Conservation (phyloP, 2,329 filamentous ascomycete genomes). For the Nothophoma quercina region DNA sequence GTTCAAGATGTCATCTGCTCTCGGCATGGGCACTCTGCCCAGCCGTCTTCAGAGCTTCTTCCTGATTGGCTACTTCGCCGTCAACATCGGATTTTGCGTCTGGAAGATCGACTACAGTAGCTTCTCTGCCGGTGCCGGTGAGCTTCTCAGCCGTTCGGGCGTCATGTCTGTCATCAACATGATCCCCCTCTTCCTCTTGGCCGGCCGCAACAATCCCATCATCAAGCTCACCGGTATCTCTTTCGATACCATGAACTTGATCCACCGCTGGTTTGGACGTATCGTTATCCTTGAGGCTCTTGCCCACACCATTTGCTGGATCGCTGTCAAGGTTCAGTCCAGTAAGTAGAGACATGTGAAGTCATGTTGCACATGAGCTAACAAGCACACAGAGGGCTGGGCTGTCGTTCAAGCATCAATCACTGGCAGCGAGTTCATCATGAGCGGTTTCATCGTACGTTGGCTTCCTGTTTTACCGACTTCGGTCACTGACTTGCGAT, state of each 20-base stretch:
- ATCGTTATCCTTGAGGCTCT: constrained; percentile 76
- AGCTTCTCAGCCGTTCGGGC: constrained; percentile 71
- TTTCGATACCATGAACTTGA: constrained; percentile 83
- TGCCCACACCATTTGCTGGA: constrained; percentile 69
- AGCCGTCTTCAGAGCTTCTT: constrained; percentile 58
- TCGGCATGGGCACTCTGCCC: constrained; percentile 59
- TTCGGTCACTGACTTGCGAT: not conserved
- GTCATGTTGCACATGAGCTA: constrained; percentile 4
- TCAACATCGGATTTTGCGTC: constrained; percentile 56
- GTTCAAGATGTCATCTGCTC: constrained; percentile 58
- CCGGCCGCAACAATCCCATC: constrained; percentile 79
- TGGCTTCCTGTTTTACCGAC: constrained; percentile 44
- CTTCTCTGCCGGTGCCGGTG: constrained; percentile 77
- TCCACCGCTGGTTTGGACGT: constrained; percentile 82
- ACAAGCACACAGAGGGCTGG: constrained; percentile 58
- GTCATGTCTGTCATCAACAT: constrained; percentile 77
- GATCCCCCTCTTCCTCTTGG: constrained; percentile 77
- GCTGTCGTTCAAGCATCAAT: constrained; percentile 52
- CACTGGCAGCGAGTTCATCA: constrained; percentile 57
- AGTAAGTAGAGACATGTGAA: constrained; percentile 31
- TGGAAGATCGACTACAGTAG: constrained; percentile 68
- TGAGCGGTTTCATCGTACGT: constrained; percentile 70
- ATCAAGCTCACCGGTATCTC: constrained; percentile 75
- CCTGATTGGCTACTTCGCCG: constrained; percentile 57
- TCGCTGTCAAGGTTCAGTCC: constrained; percentile 53